These are phyloP conservation scores for Ephemerocybe angulata DNA, from an alignment of 768 basidiomycete species.

Conservation along the genomic window DNA sequence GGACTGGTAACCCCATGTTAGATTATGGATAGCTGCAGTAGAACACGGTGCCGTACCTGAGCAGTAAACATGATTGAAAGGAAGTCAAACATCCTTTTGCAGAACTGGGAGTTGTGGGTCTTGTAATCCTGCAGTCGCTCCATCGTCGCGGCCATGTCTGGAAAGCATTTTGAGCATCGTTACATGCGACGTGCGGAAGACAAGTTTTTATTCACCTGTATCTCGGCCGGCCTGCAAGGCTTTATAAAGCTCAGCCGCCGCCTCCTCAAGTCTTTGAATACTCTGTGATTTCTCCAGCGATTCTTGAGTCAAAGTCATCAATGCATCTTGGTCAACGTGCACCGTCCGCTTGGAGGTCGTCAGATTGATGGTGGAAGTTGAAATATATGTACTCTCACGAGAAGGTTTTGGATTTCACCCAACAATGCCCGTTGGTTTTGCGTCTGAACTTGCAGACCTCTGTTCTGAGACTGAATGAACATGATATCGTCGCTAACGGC, in stretches of 20 bases:
- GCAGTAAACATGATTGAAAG: constrained; percentile 88
- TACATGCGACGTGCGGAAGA: background rate
- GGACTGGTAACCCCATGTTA: too few species aligned
- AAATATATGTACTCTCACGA: constrained; percentile 45
- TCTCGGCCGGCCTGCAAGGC: constrained; percentile 88
- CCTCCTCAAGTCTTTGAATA: constrained; percentile 75
- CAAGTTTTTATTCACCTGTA: constrained; percentile 62
- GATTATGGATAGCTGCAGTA: too few species aligned
- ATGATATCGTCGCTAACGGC: constrained; percentile 93
- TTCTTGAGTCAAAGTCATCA: constrained; percentile 80
- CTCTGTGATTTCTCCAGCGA: constrained; percentile 78
- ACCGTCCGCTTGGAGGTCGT: constrained; percentile 71
- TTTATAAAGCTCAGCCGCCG: constrained; percentile 89
- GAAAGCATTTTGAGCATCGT: background rate
- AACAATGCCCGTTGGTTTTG: constrained; percentile 89
- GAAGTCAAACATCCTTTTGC: constrained; percentile 87
- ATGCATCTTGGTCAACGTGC: constrained; percentile 77
- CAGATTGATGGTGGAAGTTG: background rate
- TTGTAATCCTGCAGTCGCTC: constrained; percentile 88
- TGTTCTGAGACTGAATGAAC: constrained; percentile 93
- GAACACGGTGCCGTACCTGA: constrained; percentile 50
- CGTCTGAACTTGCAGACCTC: constrained; percentile 95
- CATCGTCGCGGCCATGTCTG: constrained; percentile 97
- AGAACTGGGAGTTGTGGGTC: constrained; percentile 88
- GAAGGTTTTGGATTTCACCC: constrained; percentile 79